Percentiles rank a stretch among this genome's conserved stretches.
Conservation (phyloP, 345 rosid species). For the Citrus sp. region DNA sequence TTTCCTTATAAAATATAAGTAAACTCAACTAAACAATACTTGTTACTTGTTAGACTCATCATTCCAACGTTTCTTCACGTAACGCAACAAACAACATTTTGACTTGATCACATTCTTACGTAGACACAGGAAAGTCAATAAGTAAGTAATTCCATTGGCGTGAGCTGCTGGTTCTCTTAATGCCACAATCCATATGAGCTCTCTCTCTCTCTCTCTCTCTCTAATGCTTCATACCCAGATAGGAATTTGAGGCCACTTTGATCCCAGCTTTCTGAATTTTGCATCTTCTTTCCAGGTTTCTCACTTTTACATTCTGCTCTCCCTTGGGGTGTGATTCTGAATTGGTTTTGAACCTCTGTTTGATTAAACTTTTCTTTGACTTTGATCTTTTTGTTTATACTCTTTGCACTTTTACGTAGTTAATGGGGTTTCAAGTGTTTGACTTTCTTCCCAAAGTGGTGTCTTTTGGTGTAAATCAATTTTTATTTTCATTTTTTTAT, state of each 20-base stretch:
- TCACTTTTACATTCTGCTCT: not conserved
- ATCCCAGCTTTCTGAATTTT: slow-evolving; percentile 14
- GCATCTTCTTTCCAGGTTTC: slow-evolving; percentile 25
- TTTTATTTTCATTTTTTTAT: not conserved
- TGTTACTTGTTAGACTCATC: not conserved
- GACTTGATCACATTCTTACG: not conserved
- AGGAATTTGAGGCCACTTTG: slow-evolving; percentile 18
- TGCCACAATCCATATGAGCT: not conserved
- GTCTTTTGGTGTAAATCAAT: slow-evolving; percentile 8
- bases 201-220: not conserved
- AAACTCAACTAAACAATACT: slow-evolving; percentile 3
- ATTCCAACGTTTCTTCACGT: not conserved
- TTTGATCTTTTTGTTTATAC: not conserved
- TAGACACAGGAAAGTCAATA: not conserved
- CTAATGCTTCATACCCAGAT: slow-evolving; percentile 19
- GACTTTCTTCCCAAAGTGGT: not conserved
- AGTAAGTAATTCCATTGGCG: not conserved
- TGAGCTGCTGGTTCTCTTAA: not conserved
- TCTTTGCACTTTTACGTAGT: not conserved
- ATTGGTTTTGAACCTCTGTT: slow-evolving; percentile 1
- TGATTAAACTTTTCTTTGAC: slow-evolving; percentile 10
- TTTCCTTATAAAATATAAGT: slow-evolving; percentile 10
- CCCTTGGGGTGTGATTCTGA: slow-evolving; percentile 6
- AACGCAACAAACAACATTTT: not conserved
- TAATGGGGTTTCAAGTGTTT: not conserved